phyloP scores from a whole-genome alignment of 441 rosid genomes.

The Omphalea diandra region DNA sequence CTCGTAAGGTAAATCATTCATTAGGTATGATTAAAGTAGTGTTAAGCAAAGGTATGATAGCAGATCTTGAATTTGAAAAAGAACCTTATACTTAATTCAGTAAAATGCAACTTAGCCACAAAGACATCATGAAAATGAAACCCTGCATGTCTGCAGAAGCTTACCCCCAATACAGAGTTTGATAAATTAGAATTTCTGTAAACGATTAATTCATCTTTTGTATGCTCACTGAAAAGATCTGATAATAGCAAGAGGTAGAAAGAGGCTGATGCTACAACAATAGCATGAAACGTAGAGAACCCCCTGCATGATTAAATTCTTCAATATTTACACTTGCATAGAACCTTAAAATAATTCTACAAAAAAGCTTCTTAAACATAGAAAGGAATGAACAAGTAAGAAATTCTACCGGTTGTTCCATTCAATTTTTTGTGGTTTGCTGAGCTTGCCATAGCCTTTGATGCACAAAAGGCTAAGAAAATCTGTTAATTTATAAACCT shows the following conservation, averaged over 20 bases:
- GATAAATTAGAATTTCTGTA: conserved; percentile 53
- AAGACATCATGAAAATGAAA: not conserved
- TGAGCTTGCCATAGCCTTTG: conserved; percentile 53
- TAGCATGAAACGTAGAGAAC: conserved; percentile 80
- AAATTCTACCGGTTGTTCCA: conserved; percentile 72
- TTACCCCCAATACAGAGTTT: conserved; percentile 62
- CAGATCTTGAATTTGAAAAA: not conserved
- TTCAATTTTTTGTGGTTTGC: conserved; percentile 51
- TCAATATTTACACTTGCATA: conserved; percentile 8
- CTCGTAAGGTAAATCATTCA: not conserved
- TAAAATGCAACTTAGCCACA: not conserved
- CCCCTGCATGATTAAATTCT: conserved; percentile 49
- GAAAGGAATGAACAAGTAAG: not conserved
- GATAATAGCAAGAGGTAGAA: conserved; percentile 58
- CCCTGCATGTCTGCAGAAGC: conserved; percentile 11
- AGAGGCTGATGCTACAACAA: conserved; percentile 58
- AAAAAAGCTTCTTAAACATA: not conserved
- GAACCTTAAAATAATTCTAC: not conserved
- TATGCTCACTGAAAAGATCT: conserved; percentile 53
- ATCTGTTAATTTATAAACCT: conserved; percentile 72
- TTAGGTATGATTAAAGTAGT: not conserved
- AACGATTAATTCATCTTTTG: conserved; percentile 43
- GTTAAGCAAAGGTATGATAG: conserved; percentile 1
- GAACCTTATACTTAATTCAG: not conserved
- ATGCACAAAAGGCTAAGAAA: conserved; percentile 47